Evolutionary conservation across 495 filamentous ascomycete species (phyloP).

Genomic region (Aspergillus conjunctus): DNA sequence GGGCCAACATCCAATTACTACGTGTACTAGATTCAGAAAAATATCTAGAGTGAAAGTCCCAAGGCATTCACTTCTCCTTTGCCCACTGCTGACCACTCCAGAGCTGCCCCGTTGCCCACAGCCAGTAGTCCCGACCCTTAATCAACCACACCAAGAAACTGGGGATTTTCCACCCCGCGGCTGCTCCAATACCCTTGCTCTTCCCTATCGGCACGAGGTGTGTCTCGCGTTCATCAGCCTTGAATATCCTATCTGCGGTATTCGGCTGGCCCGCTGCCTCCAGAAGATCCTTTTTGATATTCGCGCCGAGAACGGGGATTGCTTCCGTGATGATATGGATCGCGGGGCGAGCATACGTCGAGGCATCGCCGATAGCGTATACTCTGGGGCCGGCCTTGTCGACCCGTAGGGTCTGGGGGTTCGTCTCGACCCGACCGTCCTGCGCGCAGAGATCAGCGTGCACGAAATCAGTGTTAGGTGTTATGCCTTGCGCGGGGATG

Average conservation of each 20-base stretch:
- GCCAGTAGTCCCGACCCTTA: constrained; percentile 65
- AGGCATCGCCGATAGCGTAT: constrained; percentile 51
- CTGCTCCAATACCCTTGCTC: constrained; percentile 56
- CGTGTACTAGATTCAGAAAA: not conserved
- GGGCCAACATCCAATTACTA: too few relatives aligned
- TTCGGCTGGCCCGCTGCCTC: constrained; percentile 14
- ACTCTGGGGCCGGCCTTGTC: constrained; percentile 49
- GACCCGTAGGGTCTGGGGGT: constrained; percentile 46
- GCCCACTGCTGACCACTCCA: constrained; percentile 58
- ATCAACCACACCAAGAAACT: constrained; percentile 60
- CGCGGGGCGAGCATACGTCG: constrained; percentile 33
- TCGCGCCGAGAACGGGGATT: constrained; percentile 44
- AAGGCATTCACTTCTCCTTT: constrained; percentile 36
- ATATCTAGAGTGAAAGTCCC: not conserved
- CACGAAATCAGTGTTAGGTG: constrained; percentile 50
- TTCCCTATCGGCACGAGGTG: constrained; percentile 59
- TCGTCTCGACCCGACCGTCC: constrained; percentile 45
- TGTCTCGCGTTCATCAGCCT: constrained; percentile 47
- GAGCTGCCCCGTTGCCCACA: constrained; percentile 47
- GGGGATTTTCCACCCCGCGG: constrained; percentile 55
- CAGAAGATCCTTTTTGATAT: constrained; percentile 46
- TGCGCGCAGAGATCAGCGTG: constrained; percentile 32
- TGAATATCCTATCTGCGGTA: constrained; percentile 27
- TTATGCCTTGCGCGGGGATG: constrained; percentile 50
- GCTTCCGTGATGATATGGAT: constrained; percentile 42